Base-by-base conservation (phyloP, 306 rosid genomes). In the Inga leiocalycina region DNA sequence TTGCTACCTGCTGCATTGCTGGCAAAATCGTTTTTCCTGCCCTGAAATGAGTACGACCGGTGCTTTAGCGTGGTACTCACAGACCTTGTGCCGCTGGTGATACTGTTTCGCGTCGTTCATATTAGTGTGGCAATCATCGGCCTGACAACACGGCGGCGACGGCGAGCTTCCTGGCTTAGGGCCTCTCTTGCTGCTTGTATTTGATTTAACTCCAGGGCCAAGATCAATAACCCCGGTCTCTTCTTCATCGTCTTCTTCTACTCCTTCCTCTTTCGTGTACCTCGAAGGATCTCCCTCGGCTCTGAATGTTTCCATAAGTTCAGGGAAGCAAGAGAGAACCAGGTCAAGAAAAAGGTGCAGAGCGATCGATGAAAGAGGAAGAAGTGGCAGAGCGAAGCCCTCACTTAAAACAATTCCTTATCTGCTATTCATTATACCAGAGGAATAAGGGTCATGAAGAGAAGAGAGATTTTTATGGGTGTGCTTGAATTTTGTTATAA, bases 1-100 rank as follows among this genome's bases (percentile, higher is more conserved):
- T 24, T 24, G 27, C 27, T 22, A 89, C 99, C 98, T 94, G 97
- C 99, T 96, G 66, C 99, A 94, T 92, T 96, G 99, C 86, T 96
- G 99, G 85, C 99, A 96, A 87, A 96, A 96, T 54, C 99, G 90
- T 80, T 94, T 93, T 9, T 71, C 89, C 51, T 49, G 45, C 20
- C 91, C 98, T 32, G 79, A 82, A 49, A 94, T 75, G 37, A 49
- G 57, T 84, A 91, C 97, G 70, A 45, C 49, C 59, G 84, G 70
- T 81, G 89, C 92, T 77, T 92, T 96, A 71, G 97, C 88, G 85
- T 96, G 98, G 52, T 71, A 65, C 83, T 88, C 95, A 48, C 99
- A 96, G 30, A 94, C 98, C 93, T 94, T 92, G 76, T 96, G 99
- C 13, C 98, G 88, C 10, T 91, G 83, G 64, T 92, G 89, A 82